Evolutionary conservation across 495 filamentous ascomycete species (phyloP).

Genomic region (Monascus purpureus): DNA sequence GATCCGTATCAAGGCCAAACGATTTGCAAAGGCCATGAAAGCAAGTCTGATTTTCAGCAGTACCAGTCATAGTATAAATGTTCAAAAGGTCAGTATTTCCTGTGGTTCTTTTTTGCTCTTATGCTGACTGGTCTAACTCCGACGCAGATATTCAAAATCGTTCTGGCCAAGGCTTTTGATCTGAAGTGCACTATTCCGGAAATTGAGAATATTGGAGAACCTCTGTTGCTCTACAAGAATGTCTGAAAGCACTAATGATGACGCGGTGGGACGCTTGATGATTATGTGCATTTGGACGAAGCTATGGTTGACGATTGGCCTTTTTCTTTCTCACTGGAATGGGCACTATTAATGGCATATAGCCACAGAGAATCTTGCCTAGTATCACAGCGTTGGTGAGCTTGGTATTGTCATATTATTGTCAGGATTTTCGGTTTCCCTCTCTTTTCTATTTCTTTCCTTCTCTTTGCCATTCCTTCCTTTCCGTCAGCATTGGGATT

Average conservation of each 20-base stretch:
- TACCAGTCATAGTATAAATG: constrained; percentile 97
- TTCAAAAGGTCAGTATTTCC: constrained; percentile 66
- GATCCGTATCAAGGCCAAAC: constrained; percentile 50
- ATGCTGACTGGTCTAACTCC: constrained; percentile 8
- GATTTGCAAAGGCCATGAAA: constrained; percentile 97
- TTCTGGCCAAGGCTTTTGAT: constrained; percentile 95
- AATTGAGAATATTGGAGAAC: constrained; percentile 94
- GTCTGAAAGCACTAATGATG: constrained; percentile 3
- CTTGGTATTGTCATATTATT: background rate
- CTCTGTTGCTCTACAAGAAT: constrained; percentile 80
- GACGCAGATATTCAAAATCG: constrained; percentile 93
- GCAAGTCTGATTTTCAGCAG: constrained; percentile 95
- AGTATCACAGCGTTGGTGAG: too few species aligned
- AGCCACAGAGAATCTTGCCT: constrained; percentile 7
- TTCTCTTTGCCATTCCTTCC: constrained; percentile 11
- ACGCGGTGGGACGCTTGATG: constrained; percentile 10
- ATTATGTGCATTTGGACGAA: constrained; percentile 29
- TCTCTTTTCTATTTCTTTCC: constrained; percentile 8
- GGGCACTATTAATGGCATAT: constrained; percentile 1
- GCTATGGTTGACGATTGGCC: constrained; percentile 23
- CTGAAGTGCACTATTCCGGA: constrained; percentile 98
- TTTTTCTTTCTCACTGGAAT: constrained; percentile 10
- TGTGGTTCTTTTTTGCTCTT: background rate
- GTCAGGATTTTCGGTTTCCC: constrained; percentile 4
- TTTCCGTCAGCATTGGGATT: constrained; percentile 17